Evolutionary conservation across 2,329 filamentous ascomycete genomes (phyloP).

Genomic region (Chrysosporium queenslandicum): DNA sequence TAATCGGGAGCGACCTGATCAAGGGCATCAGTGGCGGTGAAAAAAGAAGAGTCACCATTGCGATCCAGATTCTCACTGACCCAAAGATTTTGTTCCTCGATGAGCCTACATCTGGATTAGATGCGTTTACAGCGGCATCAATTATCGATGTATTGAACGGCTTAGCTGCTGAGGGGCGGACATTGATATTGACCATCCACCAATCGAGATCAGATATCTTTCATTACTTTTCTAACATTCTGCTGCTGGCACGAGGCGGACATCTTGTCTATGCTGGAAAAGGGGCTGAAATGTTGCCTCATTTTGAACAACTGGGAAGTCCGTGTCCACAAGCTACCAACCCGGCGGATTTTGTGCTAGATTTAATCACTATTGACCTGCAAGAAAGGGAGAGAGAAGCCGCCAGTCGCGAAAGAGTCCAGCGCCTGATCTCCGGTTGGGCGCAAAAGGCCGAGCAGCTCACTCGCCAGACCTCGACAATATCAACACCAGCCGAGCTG

Average conservation of each 20-base stretch:
- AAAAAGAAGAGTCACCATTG: slow-evolving; percentile 67
- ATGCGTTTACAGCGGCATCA: slow-evolving; percentile 67
- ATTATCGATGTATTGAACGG: slow-evolving; percentile 64
- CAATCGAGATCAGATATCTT: slow-evolving; percentile 67
- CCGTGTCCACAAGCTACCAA: slow-evolving; percentile 61
- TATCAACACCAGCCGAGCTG: slow-evolving; percentile 61
- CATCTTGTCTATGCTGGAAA: slow-evolving; percentile 57
- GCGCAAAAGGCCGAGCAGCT: slow-evolving; percentile 19
- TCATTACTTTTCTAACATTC: slow-evolving; percentile 57
- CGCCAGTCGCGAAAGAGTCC: slow-evolving; percentile 53
- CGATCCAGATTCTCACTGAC: slow-evolving; percentile 66
- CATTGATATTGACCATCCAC: slow-evolving; percentile 66
- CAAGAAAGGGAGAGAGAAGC: slow-evolving; percentile 55
- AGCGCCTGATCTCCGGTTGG: slow-evolving; percentile 53
- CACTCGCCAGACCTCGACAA: slow-evolving; percentile 29
- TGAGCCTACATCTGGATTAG: slow-evolving; percentile 65
- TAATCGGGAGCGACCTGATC: slow-evolving; percentile 60
- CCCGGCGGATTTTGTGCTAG: slow-evolving; percentile 66
- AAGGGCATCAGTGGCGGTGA: slow-evolving; percentile 74
- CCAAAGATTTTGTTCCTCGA: slow-evolving; percentile 63
- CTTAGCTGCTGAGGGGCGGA: slow-evolving; percentile 62
- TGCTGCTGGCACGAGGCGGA: slow-evolving; percentile 61
- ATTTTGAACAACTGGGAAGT: slow-evolving; percentile 53
- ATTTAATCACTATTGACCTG: slow-evolving; percentile 65
- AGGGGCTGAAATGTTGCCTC: slow-evolving; percentile 53